phyloP scores from a whole-genome alignment of 768 basidiomycete species.

The Antrodiella citrinella region DNA sequence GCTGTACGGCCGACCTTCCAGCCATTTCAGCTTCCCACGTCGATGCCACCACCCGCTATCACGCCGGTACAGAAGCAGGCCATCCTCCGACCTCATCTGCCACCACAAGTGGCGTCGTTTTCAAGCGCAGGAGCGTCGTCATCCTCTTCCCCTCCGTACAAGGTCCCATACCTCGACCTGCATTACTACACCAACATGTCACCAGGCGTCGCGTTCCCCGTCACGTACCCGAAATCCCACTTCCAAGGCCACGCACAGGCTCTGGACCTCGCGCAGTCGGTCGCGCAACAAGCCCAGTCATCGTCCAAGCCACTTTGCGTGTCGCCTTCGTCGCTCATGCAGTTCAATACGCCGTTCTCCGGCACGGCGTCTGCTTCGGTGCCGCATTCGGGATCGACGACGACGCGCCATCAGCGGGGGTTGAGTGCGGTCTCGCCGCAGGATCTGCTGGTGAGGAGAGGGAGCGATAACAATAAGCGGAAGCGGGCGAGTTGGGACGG shows the following conservation, averaged over 20 bases:
- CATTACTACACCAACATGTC: conserved; percentile 45
- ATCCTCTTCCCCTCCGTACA: conserved; percentile 29
- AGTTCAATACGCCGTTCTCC: conserved; percentile 6
- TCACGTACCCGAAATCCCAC: conserved; percentile 6
- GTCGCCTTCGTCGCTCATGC: conserved; percentile 22
- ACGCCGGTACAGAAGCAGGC: neutral
- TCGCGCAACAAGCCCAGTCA: conserved; percentile 24
- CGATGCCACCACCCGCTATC: neutral
- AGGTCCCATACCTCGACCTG: conserved; percentile 64
- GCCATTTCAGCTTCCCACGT: neutral
- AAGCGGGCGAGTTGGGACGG: conserved; percentile 56
- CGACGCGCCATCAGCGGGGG: conserved; percentile 36
- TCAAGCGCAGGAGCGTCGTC: conserved; percentile 19
- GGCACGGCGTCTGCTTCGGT: conserved; percentile 3
- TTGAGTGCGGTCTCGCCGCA: conserved; percentile 47
- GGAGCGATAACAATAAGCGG: conserved; percentile 40
- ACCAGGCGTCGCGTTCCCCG: conserved; percentile 5
- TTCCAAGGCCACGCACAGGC: conserved; percentile 26
- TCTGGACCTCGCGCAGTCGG: conserved; percentile 36
- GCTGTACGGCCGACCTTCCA: conserved; percentile 4
- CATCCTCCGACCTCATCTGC: neutral
- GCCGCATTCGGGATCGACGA: conserved; percentile 1
- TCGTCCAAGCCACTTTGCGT: conserved; percentile 26
- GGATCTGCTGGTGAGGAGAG: conserved; percentile 39
- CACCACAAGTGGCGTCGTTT: neutral